Evolutionary conservation across 78 protist species (phyloP).

Genomic region (Dictyostelium intermedium): DNA sequence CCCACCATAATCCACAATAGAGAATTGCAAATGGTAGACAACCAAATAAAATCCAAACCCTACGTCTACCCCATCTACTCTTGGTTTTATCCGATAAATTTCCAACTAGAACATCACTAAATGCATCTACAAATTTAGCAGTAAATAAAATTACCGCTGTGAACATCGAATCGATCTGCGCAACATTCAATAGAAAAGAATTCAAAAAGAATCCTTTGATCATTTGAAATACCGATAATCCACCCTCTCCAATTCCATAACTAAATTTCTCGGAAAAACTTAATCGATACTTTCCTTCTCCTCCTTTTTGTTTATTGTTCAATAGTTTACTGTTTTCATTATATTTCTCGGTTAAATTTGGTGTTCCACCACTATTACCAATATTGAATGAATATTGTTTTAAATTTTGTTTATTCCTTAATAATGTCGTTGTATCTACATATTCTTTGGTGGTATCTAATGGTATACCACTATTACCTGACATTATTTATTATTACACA

Average conservation of each 20-base stretch:
- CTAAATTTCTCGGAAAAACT: neutral
- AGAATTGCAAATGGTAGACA: constrained; percentile 52
- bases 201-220: constrained; percentile 74
- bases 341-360: neutral
- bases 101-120: constrained; percentile 64
- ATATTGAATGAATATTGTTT: constrained; percentile 8
- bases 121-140: constrained; percentile 64
- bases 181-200: constrained; percentile 45
- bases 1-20: constrained; percentile 62
- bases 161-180: constrained; percentile 33
- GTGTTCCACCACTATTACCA: neutral
- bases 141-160: constrained; percentile 69
- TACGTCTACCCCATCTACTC: constrained; percentile 67
- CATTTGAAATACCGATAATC: constrained; percentile 38
- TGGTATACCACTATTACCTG: neutral
- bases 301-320: no score
- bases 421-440: neutral
- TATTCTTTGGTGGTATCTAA: constrained; percentile 2
- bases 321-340: neutral
- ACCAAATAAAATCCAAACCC: constrained; percentile 71
- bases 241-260: constrained; percentile 62
- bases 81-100: constrained; percentile 45
- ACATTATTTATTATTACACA: neutral
- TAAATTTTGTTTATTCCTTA: constrained; percentile 9
- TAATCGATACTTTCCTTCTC: neutral